phyloP scores from a whole-genome alignment of 2,329 filamentous ascomycete species.

The Ilyonectria sp. region DNA sequence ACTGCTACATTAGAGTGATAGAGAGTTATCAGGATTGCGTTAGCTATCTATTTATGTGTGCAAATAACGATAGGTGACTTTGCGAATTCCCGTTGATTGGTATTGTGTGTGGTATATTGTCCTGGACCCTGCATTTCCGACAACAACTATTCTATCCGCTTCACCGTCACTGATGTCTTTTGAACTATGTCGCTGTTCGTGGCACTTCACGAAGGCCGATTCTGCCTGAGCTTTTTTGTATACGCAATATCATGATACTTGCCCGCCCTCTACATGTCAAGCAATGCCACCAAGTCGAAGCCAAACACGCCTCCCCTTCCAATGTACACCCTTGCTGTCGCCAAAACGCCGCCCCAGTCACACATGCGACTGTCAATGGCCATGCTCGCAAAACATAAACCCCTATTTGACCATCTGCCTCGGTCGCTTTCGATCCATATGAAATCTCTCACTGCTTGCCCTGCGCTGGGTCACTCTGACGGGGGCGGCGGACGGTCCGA shows the following conservation, averaged over 20 bases:
- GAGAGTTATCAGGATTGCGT: no score
- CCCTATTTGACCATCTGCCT: constrained; percentile 20
- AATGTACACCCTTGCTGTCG: background rate
- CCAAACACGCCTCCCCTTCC: constrained; percentile 11
- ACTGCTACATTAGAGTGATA: no score
- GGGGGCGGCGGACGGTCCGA: constrained; percentile 45
- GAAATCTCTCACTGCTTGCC: constrained; percentile 4
- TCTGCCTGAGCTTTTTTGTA: background rate
- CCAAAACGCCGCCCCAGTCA: constrained; percentile 27
- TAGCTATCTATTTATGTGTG: no score
- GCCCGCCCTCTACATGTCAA: constrained; percentile 24
- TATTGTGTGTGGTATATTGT: background rate
- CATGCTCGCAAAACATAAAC: constrained; percentile 29
- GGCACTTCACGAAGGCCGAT: background rate
- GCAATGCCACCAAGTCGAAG: constrained; percentile 7
- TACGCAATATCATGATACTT: constrained; percentile 8
- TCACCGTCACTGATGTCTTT: background rate
- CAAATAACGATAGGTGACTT: no score
- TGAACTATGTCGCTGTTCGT: background rate
- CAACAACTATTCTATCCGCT: no score
- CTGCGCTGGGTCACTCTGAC: constrained; percentile 31
- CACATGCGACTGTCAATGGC: constrained; percentile 12
- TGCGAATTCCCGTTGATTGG: background rate
- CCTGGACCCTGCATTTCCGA: background rate
- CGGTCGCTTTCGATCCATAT: background rate